Evolutionary conservation across 2,329 filamentous ascomycete species (phyloP).

Genomic region (Cadophora malorum): DNA sequence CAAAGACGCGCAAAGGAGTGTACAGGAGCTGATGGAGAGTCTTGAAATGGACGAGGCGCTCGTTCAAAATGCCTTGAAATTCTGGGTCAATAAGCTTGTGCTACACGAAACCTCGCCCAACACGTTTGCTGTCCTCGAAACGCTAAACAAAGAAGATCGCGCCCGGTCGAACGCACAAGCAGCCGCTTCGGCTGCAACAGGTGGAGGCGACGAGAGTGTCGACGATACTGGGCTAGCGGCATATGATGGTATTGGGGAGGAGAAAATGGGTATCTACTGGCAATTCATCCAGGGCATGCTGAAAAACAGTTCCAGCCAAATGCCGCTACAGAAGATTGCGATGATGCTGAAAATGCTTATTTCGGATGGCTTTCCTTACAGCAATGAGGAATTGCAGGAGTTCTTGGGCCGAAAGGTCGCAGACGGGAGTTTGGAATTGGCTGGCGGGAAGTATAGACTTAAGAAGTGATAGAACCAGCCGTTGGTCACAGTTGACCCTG

Average conservation of each 20-base stretch:
- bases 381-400: constrained; percentile 84
- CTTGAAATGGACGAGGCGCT: constrained; percentile 79
- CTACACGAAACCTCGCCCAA: constrained; percentile 62
- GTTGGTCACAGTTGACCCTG: background rate
- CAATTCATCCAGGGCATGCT: constrained; percentile 95
- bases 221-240: constrained; percentile 42
- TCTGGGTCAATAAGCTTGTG: constrained; percentile 74
- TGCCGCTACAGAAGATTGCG: constrained; percentile 80
- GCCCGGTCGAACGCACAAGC: constrained; percentile 42
- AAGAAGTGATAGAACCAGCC: constrained; percentile 54
- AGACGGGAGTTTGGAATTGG: constrained; percentile 71
- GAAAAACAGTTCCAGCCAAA: constrained; percentile 82
- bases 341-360: constrained; percentile 97
- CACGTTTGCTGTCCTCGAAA: constrained; percentile 73
- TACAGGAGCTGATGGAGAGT: constrained; percentile 58
- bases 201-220: constrained; percentile 33
- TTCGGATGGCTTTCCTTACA: constrained; percentile 86
- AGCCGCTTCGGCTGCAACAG: constrained; percentile 26
- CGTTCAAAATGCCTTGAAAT: constrained; percentile 68
- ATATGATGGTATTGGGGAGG: constrained; percentile 65
- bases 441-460: constrained; percentile 73
- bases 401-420: constrained; percentile 81
- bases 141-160: constrained; percentile 53
- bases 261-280: constrained; percentile 78
- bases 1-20: constrained; percentile 48